Evolutionary conservation across 768 basidiomycete species (phyloP).

Genomic region (Naganishia antarctica): DNA sequence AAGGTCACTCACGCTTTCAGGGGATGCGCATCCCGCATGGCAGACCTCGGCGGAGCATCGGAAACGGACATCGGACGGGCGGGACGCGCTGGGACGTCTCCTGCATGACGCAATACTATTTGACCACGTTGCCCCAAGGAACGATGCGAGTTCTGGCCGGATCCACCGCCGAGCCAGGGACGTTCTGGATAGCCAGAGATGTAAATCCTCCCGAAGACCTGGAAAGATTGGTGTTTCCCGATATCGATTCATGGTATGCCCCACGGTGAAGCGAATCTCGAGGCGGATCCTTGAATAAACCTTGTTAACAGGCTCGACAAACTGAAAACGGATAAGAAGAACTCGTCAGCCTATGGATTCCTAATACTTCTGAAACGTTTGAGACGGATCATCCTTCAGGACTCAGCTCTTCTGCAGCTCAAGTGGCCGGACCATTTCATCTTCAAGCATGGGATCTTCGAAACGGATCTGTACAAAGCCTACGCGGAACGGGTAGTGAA

Average conservation of each 20-base stretch:
- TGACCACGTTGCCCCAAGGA: neutral
- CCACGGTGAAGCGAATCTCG: neutral
- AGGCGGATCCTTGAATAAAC: neutral
- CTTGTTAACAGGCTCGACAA: neutral
- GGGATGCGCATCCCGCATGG: constrained; percentile 7
- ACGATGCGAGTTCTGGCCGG: neutral
- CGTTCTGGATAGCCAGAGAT: neutral
- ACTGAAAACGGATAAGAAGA: neutral
- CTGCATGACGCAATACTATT: neutral
- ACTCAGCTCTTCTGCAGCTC: constrained; percentile 9
- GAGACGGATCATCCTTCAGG: neutral
- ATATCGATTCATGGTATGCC: neutral
- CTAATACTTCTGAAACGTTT: constrained; percentile 4
- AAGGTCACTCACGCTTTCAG: constrained; percentile 14
- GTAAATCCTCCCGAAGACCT: neutral
- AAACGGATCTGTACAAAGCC: neutral
- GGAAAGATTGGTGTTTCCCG: neutral
- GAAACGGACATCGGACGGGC: neutral
- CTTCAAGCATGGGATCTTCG: neutral
- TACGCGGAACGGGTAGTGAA: neutral
- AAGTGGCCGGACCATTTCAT: neutral
- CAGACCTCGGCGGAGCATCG: neutral
- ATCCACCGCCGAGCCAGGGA: neutral
- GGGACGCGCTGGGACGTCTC: neutral
- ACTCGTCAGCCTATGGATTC: constrained; percentile 1